A percentile compares a stretch with the other conserved stretches of the same genome.
Conservation (phyloP, 768 basidiomycete genomes). For the Saitozyma podzolica region DNA sequence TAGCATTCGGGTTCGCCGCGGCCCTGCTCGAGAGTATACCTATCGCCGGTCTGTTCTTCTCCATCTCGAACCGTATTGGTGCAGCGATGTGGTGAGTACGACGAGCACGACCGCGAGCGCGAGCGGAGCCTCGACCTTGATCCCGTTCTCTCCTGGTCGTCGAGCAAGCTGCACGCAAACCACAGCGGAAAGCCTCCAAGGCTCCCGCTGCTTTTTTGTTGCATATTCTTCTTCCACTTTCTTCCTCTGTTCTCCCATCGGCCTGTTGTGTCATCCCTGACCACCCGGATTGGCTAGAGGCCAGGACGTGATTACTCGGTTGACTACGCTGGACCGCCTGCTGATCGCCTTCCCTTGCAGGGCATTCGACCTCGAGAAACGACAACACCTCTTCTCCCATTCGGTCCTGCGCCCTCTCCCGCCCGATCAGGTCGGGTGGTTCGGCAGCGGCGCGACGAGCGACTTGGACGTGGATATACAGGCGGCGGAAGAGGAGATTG, state of each 20-base stretch:
- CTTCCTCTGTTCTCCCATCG: no score
- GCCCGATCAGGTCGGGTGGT: conserved; percentile 41
- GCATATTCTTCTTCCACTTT: no score
- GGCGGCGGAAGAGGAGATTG: conserved; percentile 37
- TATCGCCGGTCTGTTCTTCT: conserved; percentile 75
- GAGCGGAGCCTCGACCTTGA: conserved; percentile 49
- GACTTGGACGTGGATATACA: conserved; percentile 38
- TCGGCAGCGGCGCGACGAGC: conserved; percentile 31
- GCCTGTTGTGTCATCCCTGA: no score
- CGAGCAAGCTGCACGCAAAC: neutral
- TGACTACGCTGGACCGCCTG: conserved; percentile 59
- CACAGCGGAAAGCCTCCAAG: neutral
- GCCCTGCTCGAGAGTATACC: conserved; percentile 79
- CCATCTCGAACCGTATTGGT: conserved; percentile 81
- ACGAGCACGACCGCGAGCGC: no score
- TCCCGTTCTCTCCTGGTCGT: neutral
- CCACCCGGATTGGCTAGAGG: no score
- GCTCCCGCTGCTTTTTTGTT: no score
- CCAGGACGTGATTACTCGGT: neutral
- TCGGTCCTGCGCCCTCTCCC: conserved; percentile 50
- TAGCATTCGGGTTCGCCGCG: conserved; percentile 83
- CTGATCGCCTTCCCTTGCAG: conserved; percentile 13
- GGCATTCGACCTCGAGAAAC: conserved; percentile 55
- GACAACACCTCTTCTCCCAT: conserved; percentile 54
- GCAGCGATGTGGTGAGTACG: conserved; percentile 78